Conservation (phyloP, 805 yeast species). For the Wickerhamiella spandovensis region DNA sequence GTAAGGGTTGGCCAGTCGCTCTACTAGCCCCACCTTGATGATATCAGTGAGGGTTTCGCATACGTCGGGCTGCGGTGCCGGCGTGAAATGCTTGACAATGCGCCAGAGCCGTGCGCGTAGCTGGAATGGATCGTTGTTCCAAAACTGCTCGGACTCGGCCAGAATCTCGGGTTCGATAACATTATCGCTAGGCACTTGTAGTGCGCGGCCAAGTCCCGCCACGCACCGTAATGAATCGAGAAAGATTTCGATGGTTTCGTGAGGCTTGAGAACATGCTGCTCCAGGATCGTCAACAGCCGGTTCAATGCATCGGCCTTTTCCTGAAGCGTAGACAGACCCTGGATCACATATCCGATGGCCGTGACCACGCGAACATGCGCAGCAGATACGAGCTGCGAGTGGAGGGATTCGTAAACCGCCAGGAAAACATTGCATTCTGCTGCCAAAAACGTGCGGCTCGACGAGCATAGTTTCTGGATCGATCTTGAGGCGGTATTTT, state of each 20-base stretch:
- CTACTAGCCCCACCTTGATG: constrained; percentile 51
- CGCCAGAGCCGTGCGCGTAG: constrained; percentile 32
- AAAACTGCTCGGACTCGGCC: constrained; percentile 24
- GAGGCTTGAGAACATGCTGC: constrained; percentile 7
- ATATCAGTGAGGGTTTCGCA: constrained; percentile 53
- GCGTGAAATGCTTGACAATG: constrained; percentile 30
- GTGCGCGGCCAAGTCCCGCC: constrained; percentile 57
- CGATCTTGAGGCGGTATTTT: constrained; percentile 38
- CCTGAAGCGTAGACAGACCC: constrained; percentile 14
- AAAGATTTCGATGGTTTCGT: constrained; percentile 25
- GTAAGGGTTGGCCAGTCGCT: constrained; percentile 53
- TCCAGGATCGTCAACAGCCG: constrained; percentile 9
- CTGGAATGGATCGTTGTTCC: constrained; percentile 20
- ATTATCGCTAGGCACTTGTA: constrained; percentile 45
- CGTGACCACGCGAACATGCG: constrained; percentile 23
- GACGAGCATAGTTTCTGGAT: constrained; percentile 34
- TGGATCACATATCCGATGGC: constrained; percentile 24
- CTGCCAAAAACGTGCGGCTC: constrained; percentile 16
- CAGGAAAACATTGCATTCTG: constrained; percentile 20
- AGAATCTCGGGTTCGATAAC: constrained; percentile 27
- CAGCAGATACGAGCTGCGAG: constrained; percentile 11
- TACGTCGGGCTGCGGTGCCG: constrained; percentile 33
- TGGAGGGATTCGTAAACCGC: constrained; percentile 18
- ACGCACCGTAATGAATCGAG: constrained; percentile 49
- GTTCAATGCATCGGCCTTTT: constrained; percentile 22